Conservation (phyloP, 306 rosid genomes). For the Acacia melanoxylon region DNA sequence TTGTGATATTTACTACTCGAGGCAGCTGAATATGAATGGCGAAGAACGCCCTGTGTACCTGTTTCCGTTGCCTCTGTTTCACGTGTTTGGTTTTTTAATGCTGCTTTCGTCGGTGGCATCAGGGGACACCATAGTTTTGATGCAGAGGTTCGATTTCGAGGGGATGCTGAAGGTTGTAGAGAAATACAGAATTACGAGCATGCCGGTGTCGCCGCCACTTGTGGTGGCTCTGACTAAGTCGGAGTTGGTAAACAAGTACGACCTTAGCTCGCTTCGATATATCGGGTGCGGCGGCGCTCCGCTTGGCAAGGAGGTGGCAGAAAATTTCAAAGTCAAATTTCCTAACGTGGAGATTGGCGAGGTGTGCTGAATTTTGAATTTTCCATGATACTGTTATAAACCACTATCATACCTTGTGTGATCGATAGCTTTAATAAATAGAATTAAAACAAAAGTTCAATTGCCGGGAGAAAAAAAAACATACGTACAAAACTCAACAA, state of each 20-base stretch:
- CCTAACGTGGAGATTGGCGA: neutral
- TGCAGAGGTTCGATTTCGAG: constrained; percentile 68
- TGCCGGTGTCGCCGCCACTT: constrained; percentile 85
- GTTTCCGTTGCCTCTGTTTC: constrained; percentile 59
- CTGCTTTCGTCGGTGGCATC: constrained; percentile 42
- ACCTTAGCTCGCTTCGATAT: constrained; percentile 58
- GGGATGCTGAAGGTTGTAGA: constrained; percentile 66
- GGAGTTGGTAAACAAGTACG: constrained; percentile 52
- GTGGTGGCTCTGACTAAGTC: constrained; percentile 72
- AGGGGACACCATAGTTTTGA: constrained; percentile 69
- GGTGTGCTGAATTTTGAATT: neutral
- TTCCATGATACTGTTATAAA: neutral
- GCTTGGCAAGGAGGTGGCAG: neutral
- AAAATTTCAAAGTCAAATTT: neutral
- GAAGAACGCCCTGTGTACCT: neutral
- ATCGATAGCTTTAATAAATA: no score
- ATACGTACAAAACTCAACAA: neutral
- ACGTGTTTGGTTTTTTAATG: constrained; percentile 75
- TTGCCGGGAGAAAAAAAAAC: neutral
- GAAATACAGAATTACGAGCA: constrained; percentile 51
- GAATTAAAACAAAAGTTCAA: neutral
- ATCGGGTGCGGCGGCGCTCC: constrained; percentile 32
- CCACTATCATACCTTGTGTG: no score
- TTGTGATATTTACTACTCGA: neutral
- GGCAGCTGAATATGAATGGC: neutral